Base-by-base conservation (phyloP, 106 monocot genomes). In the Agapanthus africanus region DNA sequence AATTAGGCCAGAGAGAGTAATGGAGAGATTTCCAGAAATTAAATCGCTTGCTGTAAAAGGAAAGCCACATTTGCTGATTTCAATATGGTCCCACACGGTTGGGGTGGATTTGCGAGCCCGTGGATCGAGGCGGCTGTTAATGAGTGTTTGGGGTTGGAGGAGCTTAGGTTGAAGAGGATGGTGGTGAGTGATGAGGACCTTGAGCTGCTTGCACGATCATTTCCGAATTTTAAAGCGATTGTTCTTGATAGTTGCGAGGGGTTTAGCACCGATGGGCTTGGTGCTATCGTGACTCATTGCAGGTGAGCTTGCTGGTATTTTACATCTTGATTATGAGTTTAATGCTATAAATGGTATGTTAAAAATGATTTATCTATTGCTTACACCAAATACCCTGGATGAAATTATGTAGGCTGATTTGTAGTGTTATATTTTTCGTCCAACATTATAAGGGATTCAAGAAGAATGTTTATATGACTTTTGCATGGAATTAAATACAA, bases 101-200 rank as follows among this genome's bases (percentile, higher is more conserved):
- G 71, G 71, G 71, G 71, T 15, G 71, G 60, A 35, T 59, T 42
- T 71, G 60, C 60, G 7, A 37, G 21, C 25, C 30, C 71, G 8
- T 71, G 71, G 71, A 33, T 71, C 14, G 41, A 60, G 61, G 59
- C 4, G 11, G 57, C 41, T 0, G 59, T 60, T 4, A 4, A 15
- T 10, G 7, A 40, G 1, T 71, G 60, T n/a, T 60, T 42, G 2
- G 32, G 32, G 0, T 33, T 71, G 60, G 71, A 71, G 61, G 42
- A 71, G 31, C 71, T 71, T 18, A 59, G 71, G 40, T 27, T 71
- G 41, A 71, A 71, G 60, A 71, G 71, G 59, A 71, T 71, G 71
- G 59, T 61, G 6, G 71, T 71, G 16, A 23, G 54, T 3, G 71
- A 71, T 33, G 71, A 71, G 37, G 31, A 41, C 8, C 71, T 71